phyloP scores from a whole-genome alignment of 129 eudicot genomes.

The Flaveria trinervia region DNA sequence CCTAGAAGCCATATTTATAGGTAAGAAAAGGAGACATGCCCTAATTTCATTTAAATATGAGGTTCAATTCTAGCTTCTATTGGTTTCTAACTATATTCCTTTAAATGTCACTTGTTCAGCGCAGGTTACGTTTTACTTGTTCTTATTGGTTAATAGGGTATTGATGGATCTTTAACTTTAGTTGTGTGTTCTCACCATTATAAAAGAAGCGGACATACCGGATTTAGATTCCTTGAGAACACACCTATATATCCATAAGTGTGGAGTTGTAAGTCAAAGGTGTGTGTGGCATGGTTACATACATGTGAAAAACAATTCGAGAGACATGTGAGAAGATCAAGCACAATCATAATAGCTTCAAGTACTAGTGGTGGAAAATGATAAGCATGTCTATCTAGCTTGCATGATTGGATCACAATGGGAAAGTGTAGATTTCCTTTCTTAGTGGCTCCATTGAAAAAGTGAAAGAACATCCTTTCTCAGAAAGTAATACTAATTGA shows the following conservation, averaged over 20 bases:
- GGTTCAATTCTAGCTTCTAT: too few relatives aligned
- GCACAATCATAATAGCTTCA: constrained; percentile 2
- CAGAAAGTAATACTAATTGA: neutral
- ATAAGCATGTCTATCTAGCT: neutral
- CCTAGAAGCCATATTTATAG: constrained; percentile 18
- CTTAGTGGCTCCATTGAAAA: neutral
- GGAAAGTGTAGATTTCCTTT: neutral
- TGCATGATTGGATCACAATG: constrained; percentile 4
- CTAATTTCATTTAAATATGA: too few relatives aligned
- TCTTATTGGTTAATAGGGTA: too few relatives aligned
- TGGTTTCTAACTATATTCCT: too few relatives aligned
- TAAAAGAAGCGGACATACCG: too few relatives aligned
- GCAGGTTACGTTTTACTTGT: too few relatives aligned
- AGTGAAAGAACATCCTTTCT: constrained; percentile 6
- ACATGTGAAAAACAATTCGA: too few relatives aligned
- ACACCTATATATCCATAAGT: constrained; percentile 28
- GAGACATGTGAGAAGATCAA: too few relatives aligned
- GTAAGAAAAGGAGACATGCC: neutral
- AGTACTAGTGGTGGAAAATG: too few relatives aligned
- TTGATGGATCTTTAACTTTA: too few relatives aligned
- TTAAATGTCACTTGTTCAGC: too few relatives aligned
- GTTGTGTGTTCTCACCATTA: too few relatives aligned
- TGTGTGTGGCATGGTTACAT: neutral
- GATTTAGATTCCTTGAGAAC: neutral
- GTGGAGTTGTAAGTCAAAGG: constrained; percentile 21